Evolutionary conservation across 257 asterid genomes (phyloP), one percentile per base, ranked within the genome.

Genomic region (Gardenia jasminoides): DNA sequence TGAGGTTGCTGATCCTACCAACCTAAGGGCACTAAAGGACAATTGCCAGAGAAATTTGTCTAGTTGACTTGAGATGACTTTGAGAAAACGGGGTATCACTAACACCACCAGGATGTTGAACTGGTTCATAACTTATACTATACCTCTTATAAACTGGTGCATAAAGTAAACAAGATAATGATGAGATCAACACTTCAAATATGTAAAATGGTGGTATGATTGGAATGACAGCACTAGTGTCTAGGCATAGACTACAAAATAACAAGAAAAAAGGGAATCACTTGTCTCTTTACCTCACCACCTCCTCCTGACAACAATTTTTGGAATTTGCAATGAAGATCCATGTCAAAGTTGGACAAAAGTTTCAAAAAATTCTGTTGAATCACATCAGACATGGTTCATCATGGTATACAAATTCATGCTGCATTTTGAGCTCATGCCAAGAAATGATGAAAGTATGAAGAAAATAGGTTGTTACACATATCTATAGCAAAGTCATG

Each of bases 301-400:
- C 19, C 22, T 52, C 62, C 26, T 56, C 26, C 62, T 19, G 7
- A 54, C n/a, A 20, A 41, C 43, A 4, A 43, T 24, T 20, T 24
- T 36, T 15, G 17, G 46, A 74, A 33, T 12, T 52, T 4, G 28
- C 77, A 54, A 10, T 73, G 2, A 10, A 11, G 17, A 70, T 52
- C 30, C 67, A 61, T 43, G 71, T 75, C 69, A 75, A 61, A 33
- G 19, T 52, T 52, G 69, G 65, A 74, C 41, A 44, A 22, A 56
- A 65, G 41, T 47, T 76, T 15, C 15, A 65, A 10, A 31, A 61
- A 61, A 22, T 61, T 30, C 13, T 67, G 26, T 67, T 67, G 7
- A 76, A 30, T 76, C 70, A 65, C 54, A 47, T 66, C 52, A 33
- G 20, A 76, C 39, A 74, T 8, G 48, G 24, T 74, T 36, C 54